A percentile compares a stretch with the other conserved stretches of the same genome.
These are phyloP conservation scores for Moniliophthora roreri DNA, from an alignment of 1,284 basidiomycete species.

Conservation along the genomic window DNA sequence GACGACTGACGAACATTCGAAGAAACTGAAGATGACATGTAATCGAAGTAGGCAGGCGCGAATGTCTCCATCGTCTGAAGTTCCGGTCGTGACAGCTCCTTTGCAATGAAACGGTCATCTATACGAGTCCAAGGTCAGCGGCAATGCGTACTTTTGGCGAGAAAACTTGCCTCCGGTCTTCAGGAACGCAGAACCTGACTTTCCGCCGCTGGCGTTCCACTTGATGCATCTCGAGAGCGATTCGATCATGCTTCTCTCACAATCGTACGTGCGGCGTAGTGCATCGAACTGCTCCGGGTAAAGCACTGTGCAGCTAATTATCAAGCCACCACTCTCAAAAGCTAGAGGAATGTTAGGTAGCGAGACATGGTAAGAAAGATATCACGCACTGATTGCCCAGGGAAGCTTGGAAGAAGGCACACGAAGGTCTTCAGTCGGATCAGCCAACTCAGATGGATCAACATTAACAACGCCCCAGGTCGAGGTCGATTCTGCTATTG, in stretches of 20 bases:
- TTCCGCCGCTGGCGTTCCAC: slow-evolving; percentile 95
- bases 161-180: slow-evolving; percentile 79
- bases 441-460: slow-evolving; percentile 58
- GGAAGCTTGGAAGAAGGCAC: slow-evolving; percentile 78
- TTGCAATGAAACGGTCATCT: slow-evolving; percentile 99
- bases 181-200: slow-evolving; percentile 95
- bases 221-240: slow-evolving; percentile 93
- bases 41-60: slow-evolving; percentile 97
- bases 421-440: slow-evolving; percentile 75
- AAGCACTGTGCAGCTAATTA: slow-evolving; percentile 94
- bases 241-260: slow-evolving; percentile 92
- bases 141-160: no score
- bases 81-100: slow-evolving; percentile 91
- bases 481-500: slow-evolving; percentile 76
- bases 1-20: slow-evolving; percentile 57
- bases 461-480: slow-evolving; percentile 88
- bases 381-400: slow-evolving; percentile 71
- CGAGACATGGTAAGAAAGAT: not conserved
- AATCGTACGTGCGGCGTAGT: slow-evolving; percentile 88
- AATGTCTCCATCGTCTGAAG: slow-evolving; percentile 96
- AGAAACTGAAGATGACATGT: slow-evolving; percentile 86
- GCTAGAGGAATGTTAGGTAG: slow-evolving; percentile 44
- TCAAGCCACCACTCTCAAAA: slow-evolving; percentile 87
- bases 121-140: no score
- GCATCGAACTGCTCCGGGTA: slow-evolving; percentile 99